Evolutionary conservation across 441 rosid species (phyloP), one percentile per base, ranked within the genome.

Genomic region (Mallotus repandus): DNA sequence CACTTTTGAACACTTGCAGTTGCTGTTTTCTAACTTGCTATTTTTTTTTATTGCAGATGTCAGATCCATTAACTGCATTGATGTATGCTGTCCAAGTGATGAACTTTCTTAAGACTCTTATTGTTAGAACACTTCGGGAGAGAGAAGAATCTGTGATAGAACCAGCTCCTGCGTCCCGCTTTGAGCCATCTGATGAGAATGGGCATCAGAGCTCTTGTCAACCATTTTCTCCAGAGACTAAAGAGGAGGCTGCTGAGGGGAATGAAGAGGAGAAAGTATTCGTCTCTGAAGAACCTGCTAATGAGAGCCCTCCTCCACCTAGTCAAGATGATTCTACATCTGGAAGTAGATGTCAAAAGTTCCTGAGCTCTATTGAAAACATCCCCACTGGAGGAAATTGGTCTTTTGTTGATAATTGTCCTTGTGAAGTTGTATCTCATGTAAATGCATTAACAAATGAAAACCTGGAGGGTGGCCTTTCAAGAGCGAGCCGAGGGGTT

Each of bases 1-100:
- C 4, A 14, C 15, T 14, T 61, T 49, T 57, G 87, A 87, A 22
- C 82, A 76, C 13, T 29, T 52, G 32, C 18, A 74, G 14, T 64
- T 13, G 53, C 48, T n/a, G 45, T 54, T 16, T 45, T 19, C 15
- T 54, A 62, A 32, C 21, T 55, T 48, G 52, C 81, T 74, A 18
- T 12, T 59, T 43, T 68, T 82, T 29, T 2, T 29, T 74, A 15
- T n/a, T 82, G 84, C 83, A 93, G 97, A 93, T 93, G 98, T 89
- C 88, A 41, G 97, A 93, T 80, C 97, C 97, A 29, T 84, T 93
- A 72, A 89, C 88, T 38, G 96, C 97, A 61, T 73, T 93, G 65
- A 87, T 91, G 97, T 89, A 89, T 63, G 92, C 91, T 1, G 98
- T 93, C 75, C 96, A 91, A 82, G 96, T 93, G 82, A 91, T 91